phyloP scores from a whole-genome alignment of 1,139 yeast species.

The Suhomyces atakaporum region DNA sequence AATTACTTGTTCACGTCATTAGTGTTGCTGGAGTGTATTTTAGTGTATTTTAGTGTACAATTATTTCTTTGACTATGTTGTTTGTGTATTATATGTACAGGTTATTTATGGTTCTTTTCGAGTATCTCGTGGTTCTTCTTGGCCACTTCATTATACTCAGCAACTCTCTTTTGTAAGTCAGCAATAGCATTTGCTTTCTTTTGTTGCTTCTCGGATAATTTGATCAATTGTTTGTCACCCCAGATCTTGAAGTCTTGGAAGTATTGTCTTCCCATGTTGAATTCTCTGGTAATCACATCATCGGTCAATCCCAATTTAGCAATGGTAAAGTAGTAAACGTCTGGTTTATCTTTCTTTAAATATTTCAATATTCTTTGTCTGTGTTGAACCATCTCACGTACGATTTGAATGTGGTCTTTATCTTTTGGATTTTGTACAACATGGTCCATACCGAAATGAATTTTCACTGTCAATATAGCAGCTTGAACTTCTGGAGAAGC shows the following conservation, averaged over 20 bases:
- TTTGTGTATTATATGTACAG: conserved; percentile 8
- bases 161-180: conserved; percentile 46
- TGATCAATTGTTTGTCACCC: conserved; percentile 57
- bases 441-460: conserved; percentile 78
- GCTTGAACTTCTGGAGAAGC: conserved; percentile 97
- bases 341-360: conserved; percentile 75
- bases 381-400: conserved; percentile 83
- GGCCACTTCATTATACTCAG: conserved; percentile 43
- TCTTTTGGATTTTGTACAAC: conserved; percentile 75
- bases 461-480: conserved; percentile 79
- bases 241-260: conserved; percentile 84
- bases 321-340: conserved; percentile 81
- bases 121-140: conserved; percentile 37
- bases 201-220: conserved; percentile 45
- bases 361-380: conserved; percentile 84
- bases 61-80: neutral
- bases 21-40: too few species aligned
- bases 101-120: conserved; percentile 12
- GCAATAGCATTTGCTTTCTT: conserved; percentile 33
- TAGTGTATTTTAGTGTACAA: conserved; percentile 4
- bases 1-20: too few species aligned
- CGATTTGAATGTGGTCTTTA: conserved; percentile 62
- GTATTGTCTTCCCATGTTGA: conserved; percentile 80
- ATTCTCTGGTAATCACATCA: conserved; percentile 73
- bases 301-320: conserved; percentile 88